A percentile compares a stretch with the other conserved stretches of the same genome.
phyloP scores from a whole-genome alignment of 2,329 filamentous ascomycete species.

The Mycogone perniciosa region DNA sequence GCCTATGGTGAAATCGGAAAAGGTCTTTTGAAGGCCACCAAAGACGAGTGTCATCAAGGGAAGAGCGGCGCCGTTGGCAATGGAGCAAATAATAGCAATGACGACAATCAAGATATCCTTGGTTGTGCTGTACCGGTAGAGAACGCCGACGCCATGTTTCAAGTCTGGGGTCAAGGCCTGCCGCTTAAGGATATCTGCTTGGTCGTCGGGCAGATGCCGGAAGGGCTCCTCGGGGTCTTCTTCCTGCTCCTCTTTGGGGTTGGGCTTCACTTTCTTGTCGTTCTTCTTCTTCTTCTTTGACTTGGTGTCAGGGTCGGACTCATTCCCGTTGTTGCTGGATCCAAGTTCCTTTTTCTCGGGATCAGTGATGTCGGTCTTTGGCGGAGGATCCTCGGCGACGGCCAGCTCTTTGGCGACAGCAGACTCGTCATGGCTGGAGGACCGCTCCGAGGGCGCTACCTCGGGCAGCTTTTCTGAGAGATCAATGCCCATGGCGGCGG shows the following conservation, averaged over 20 bases:
- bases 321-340: neutral
- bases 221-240: conserved; percentile 47
- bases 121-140: conserved; percentile 65
- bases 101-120: conserved; percentile 58
- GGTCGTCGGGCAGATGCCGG: conserved; percentile 56
- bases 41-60: conserved; percentile 80
- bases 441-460: neutral
- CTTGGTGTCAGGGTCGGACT: neutral
- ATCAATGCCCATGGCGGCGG: conserved; percentile 12
- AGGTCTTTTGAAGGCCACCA: conserved; percentile 66
- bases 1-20: conserved; percentile 46
- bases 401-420: neutral
- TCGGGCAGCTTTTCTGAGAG: neutral
- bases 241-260: conserved; percentile 12
- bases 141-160: conserved; percentile 56
- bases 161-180: conserved; percentile 62
- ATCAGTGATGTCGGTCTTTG: neutral
- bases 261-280: conserved; percentile 5
- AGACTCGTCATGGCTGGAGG: neutral
- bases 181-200: conserved; percentile 59
- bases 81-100: conserved; percentile 57
- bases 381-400: neutral
- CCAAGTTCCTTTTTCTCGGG: neutral
- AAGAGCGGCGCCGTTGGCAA: conserved; percentile 66
- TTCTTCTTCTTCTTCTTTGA: neutral